A percentile compares a stretch with the other conserved stretches of the same genome.
These are phyloP conservation scores for Suaeda aralocaspica DNA, from an alignment of 148 eudicot species.

Conservation along the genomic window DNA sequence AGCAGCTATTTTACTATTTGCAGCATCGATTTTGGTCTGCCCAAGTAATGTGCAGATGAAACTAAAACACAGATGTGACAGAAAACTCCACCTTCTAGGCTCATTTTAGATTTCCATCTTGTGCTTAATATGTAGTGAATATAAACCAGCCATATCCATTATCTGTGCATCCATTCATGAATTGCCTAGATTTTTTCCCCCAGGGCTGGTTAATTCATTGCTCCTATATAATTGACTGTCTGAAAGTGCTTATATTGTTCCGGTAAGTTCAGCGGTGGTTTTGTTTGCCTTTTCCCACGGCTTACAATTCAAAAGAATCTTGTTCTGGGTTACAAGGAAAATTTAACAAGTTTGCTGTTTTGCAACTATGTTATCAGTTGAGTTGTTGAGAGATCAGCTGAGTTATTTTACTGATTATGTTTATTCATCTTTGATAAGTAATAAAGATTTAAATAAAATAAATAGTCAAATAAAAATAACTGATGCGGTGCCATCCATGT, in stretches of 20 bases:
- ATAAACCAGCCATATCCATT: background rate
- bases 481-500: too few species aligned
- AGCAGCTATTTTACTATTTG: background rate
- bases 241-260: too few species aligned
- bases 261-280: too few species aligned
- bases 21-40: background rate
- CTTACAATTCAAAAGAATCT: background rate
- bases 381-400: too few species aligned
- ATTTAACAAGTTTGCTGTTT: background rate
- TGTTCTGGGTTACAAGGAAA: background rate
- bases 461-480: too few species aligned
- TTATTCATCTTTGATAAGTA: too few species aligned
- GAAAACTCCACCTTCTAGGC: background rate
- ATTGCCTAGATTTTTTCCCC: background rate
- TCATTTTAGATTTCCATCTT: background rate
- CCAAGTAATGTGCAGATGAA: background rate
- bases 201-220: too few species aligned
- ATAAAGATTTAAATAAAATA: too few species aligned
- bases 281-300: background rate
- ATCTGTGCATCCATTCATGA: background rate
- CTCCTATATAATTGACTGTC: too few species aligned
- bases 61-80: background rate
- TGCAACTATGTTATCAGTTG: too few species aligned
- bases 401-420: too few species aligned
- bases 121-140: background rate